These are phyloP conservation scores for Aspergillus sp. DNA, from an alignment of 2,329 filamentous ascomycete species.

Conservation along the genomic window DNA sequence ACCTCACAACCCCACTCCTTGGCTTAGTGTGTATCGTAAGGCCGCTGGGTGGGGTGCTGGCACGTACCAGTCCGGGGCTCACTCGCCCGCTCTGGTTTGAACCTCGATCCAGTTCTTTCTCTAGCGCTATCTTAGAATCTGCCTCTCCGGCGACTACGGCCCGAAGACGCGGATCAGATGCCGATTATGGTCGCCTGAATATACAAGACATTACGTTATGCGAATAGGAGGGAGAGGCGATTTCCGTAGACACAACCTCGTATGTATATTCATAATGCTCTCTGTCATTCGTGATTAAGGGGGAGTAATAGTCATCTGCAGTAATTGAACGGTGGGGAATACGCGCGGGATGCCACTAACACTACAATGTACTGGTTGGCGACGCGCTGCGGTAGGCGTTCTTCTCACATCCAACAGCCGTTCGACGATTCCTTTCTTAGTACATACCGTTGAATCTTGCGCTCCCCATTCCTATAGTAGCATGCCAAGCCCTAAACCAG, in stretches of 20 bases:
- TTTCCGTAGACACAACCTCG: neutral
- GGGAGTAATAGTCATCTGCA: neutral
- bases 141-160: neutral
- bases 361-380: neutral
- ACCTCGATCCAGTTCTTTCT: neutral
- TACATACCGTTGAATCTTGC: neutral
- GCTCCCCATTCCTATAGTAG: neutral
- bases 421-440: neutral
- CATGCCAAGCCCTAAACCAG: neutral
- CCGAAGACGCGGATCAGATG: neutral
- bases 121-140: neutral
- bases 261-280: neutral
- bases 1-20: neutral
- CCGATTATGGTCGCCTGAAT: neutral
- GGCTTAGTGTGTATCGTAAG: neutral
- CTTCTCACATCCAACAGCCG: neutral
- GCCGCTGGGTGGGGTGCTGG: neutral
- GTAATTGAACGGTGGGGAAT: neutral
- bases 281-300: neutral
- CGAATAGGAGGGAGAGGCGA: neutral
- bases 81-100: neutral
- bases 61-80: neutral
- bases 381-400: neutral
- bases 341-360: neutral
- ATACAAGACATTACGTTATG: neutral